Base-by-base conservation (phyloP, 805 yeast species). In the Starmerella roubikii region DNA sequence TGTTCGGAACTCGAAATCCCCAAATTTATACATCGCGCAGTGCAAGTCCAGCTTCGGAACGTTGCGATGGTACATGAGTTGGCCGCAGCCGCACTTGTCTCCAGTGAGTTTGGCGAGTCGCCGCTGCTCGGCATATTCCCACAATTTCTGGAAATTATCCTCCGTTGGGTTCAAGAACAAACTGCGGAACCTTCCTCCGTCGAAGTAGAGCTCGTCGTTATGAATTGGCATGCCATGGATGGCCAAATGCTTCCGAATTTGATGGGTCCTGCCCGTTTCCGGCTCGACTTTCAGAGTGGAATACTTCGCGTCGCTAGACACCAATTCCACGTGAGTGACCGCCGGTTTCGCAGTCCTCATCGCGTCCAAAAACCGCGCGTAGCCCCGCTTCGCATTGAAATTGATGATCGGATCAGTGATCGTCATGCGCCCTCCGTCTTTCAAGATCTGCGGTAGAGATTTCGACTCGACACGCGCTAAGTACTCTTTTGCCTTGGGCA, bases 251-350 rank as follows among this genome's bases (percentile, higher is more conserved):
- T 88, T 93, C 46, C 98, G 64, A 35, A 88, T 85, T 54, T 88
- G 98, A 57, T 88, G 98, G 0, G 95, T 83, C 51, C 97, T 68
- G 0, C 98, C 98, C 0, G 97, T 86, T 13, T 69, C 56, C 1
- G 97, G 97, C 47, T 63, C 68, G 58, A 96, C 84, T 41, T 72
- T 64, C 3, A 91, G 93, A 17, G 85, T 66, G 34, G 62, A 35
- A 12, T 17, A 3, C 3, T 19, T 17, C 16, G 22, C 19, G 11
- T 18, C 30, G 5, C 4, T 4, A 6, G 15, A 9, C 25, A 40
- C 28, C 15, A 36, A 30, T 20, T 20, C 28, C 9, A 49, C 39
- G 3, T 10, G 9, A 2, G 54, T 49, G 10, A 32, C 22, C 3
- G 55, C 50, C 2, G 41, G 42, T 34, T 49, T 45, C 27, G 45